Conservation (phyloP, 306 rosid species). For the Herpetospermum pedunculosum region DNA sequence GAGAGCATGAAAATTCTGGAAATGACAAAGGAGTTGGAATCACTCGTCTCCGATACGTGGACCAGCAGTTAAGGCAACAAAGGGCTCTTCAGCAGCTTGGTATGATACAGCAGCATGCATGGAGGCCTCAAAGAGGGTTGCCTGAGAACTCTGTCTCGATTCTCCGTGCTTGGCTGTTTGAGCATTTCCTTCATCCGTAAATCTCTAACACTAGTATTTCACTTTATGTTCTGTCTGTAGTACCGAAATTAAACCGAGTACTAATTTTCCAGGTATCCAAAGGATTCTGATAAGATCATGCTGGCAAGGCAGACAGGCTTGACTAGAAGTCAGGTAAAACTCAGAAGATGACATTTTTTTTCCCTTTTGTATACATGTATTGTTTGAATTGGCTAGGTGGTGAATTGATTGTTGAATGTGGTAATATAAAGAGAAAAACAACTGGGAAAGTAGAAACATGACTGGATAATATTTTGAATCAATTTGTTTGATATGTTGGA, state of each 20-base stretch:
- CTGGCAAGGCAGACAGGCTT: constrained; percentile 81
- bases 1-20: constrained; percentile 53
- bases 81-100: constrained; percentile 78
- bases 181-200: constrained; percentile 90
- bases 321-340: constrained; percentile 69
- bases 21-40: constrained; percentile 58
- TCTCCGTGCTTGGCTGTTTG: constrained; percentile 84
- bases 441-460: neutral
- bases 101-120: constrained; percentile 67
- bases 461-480: neutral
- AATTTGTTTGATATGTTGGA: neutral
- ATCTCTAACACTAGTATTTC: constrained; percentile 3
- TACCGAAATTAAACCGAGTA: neutral
- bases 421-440: neutral
- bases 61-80: constrained; percentile 69
- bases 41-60: constrained; percentile 60
- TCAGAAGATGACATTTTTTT: neutral
- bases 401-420: neutral
- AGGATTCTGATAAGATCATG: constrained; percentile 83
- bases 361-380: neutral
- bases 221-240: neutral
- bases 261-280: constrained; percentile 47
- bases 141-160: constrained; percentile 76
- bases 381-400: neutral
- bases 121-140: constrained; percentile 80